Conservation (phyloP, 208 protist species). For the Phytomonas francai region DNA sequence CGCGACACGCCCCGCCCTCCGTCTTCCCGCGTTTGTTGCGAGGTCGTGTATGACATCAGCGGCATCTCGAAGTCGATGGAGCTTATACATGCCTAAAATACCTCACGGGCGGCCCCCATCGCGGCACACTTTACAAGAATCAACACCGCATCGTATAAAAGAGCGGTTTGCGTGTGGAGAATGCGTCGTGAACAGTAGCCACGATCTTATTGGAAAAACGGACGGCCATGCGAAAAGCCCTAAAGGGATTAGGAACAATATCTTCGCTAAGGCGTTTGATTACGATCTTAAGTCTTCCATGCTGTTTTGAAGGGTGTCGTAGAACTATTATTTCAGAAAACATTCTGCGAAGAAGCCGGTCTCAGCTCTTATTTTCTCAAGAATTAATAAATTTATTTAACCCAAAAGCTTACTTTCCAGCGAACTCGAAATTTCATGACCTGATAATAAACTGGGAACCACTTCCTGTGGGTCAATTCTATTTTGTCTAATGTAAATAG, state of each 20-base stretch:
- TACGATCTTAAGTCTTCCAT: neutral
- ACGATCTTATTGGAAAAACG: neutral
- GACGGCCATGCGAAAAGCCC: neutral
- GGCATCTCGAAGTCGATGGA: neutral
- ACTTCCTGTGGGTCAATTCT: neutral
- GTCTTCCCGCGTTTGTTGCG: neutral
- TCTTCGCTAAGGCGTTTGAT: neutral
- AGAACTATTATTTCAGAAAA: neutral
- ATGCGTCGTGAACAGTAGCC: neutral
- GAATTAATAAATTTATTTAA: neutral
- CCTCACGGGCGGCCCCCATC: neutral
- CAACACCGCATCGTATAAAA: neutral
- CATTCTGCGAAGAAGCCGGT: neutral
- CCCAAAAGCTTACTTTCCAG: neutral
- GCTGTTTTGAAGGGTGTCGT: neutral
- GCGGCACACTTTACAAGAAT: neutral
- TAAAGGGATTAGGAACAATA: neutral
- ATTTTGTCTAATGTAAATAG: neutral
- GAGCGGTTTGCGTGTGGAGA: neutral
- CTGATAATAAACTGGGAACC: neutral
- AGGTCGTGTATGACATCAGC: neutral
- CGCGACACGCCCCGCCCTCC: neutral
- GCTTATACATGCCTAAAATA: neutral
- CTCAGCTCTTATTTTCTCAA: neutral
- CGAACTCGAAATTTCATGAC: neutral